Percentiles rank a stretch among this genome's conserved stretches.
These are phyloP conservation scores for Penicillium ucsense DNA, from an alignment of 495 filamentous ascomycete genomes.

Conservation along the genomic window DNA sequence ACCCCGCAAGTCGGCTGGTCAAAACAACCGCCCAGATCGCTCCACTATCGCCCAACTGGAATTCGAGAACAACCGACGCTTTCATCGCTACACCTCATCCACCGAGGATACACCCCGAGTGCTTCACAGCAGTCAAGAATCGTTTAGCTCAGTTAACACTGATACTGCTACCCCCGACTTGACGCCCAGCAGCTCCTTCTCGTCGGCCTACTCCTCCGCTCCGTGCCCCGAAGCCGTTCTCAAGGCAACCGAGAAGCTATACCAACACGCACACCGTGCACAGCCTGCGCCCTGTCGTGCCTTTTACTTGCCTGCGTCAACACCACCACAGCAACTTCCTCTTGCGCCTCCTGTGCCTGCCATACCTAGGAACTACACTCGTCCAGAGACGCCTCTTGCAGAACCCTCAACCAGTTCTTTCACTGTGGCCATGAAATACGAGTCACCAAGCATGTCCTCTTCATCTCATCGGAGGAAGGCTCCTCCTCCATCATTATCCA, in stretches of 20 bases:
- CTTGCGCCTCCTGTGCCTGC: slow-evolving; percentile 23
- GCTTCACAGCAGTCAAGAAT: slow-evolving; percentile 24
- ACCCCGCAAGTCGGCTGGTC: neutral
- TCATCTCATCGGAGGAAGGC: slow-evolving; percentile 27
- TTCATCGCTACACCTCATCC: slow-evolving; percentile 19
- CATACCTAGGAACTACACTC: slow-evolving; percentile 6
- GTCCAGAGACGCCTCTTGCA: slow-evolving; percentile 13
- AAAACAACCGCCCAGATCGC: slow-evolving; percentile 17
- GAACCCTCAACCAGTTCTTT: slow-evolving; percentile 14
- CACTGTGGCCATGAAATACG: slow-evolving; percentile 27
- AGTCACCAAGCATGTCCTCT: slow-evolving; percentile 16
- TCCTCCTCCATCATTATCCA: slow-evolving; percentile 23
- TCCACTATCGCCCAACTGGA: slow-evolving; percentile 31
- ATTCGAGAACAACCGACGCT: slow-evolving; percentile 24
- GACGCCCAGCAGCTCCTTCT: slow-evolving; percentile 39
- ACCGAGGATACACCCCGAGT: slow-evolving; percentile 14
- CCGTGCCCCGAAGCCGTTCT: slow-evolving; percentile 23
- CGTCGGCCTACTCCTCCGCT: slow-evolving; percentile 28
- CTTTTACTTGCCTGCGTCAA: slow-evolving; percentile 25
- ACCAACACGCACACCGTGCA: slow-evolving; percentile 16
- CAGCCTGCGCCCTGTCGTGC: slow-evolving; percentile 9
- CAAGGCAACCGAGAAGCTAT: slow-evolving; percentile 22
- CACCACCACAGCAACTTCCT: slow-evolving; percentile 23
- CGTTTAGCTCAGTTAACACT: slow-evolving; percentile 30
- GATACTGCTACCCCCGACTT: slow-evolving; percentile 30